Evolutionary conservation across 2,329 filamentous ascomycete genomes (phyloP).

Genomic region (Colletotrichum sp.): DNA sequence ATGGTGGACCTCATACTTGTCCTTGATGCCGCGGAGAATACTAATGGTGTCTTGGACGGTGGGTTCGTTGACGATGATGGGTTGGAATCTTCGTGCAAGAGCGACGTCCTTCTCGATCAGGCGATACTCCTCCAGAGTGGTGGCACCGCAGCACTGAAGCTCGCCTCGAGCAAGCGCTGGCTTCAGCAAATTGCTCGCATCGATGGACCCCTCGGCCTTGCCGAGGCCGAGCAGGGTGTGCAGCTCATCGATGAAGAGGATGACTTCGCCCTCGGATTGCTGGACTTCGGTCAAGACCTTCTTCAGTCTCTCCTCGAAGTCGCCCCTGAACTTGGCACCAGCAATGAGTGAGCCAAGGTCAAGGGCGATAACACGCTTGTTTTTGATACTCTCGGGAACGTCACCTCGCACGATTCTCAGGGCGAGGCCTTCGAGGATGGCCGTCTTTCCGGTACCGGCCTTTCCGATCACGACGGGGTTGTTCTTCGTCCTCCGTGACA

Average conservation of each 20-base stretch:
- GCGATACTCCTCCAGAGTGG: slow-evolving; percentile 90
- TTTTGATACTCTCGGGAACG: slow-evolving; percentile 94
- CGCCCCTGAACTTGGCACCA: slow-evolving; percentile 92
- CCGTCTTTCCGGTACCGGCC: slow-evolving; percentile 92
- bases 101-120: slow-evolving; percentile 96
- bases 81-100: slow-evolving; percentile 89
- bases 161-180: slow-evolving; percentile 92
- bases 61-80: slow-evolving; percentile 91
- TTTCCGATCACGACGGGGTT: slow-evolving; percentile 94
- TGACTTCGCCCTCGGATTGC: slow-evolving; percentile 86
- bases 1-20: slow-evolving; percentile 96
- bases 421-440: slow-evolving; percentile 88
- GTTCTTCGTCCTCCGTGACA: slow-evolving; percentile 93
- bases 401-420: slow-evolving; percentile 90
- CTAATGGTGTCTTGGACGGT: slow-evolving; percentile 92
- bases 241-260: slow-evolving; percentile 94
- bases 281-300: slow-evolving; percentile 90
- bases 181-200: slow-evolving; percentile 94
- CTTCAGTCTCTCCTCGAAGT: slow-evolving; percentile 95
- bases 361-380: slow-evolving; percentile 86
- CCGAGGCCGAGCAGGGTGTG: slow-evolving; percentile 91
- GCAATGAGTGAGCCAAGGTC: slow-evolving; percentile 94
- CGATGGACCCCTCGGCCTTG: slow-evolving; percentile 95
- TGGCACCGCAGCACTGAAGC: slow-evolving; percentile 93
- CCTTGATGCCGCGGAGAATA: slow-evolving; percentile 94